Conservation (phyloP, 106 monocot species). For the Posidonia australis region DNA sequence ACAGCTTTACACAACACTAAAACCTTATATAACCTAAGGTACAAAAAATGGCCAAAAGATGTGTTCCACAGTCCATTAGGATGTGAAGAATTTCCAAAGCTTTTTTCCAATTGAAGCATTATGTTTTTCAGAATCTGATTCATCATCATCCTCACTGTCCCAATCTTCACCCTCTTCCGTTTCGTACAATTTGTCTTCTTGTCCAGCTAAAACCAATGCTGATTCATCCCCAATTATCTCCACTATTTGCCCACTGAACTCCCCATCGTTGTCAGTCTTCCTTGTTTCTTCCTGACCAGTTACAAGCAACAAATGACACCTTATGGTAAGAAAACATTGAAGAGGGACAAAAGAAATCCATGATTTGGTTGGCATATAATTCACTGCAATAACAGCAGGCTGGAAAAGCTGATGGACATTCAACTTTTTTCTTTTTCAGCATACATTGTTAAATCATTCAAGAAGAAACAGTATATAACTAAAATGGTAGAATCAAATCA, state of each 20-base stretch:
- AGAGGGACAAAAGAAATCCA: no score
- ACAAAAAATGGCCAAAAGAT: background rate
- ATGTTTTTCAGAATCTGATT: slow-evolving; percentile 14
- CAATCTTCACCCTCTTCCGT: slow-evolving; percentile 7
- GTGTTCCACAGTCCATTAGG: background rate
- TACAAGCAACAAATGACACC: background rate
- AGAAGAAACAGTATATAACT: no score
- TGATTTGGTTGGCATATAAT: no score
- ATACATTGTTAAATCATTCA: no score
- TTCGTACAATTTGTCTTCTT: background rate
- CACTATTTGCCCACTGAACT: slow-evolving; percentile 5
- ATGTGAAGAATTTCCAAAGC: slow-evolving; percentile 30
- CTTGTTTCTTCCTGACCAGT: background rate
- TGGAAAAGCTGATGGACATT: no score
- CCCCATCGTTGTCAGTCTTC: background rate
- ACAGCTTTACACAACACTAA: background rate
- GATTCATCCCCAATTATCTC: slow-evolving; percentile 5
- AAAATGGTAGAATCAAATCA: no score
- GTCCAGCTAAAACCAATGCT: slow-evolving; percentile 5
- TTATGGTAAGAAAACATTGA: no score
- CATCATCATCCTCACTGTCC: background rate
- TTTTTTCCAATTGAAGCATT: slow-evolving; percentile 15
- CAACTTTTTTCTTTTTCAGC: no score
- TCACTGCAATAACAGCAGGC: no score
- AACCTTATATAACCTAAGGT: background rate